Percentiles rank a stretch among this genome's conserved stretches.
These are phyloP conservation scores for Dactylellina cionopaga DNA, from an alignment of 2,329 filamentous ascomycete genomes.

Conservation along the genomic window DNA sequence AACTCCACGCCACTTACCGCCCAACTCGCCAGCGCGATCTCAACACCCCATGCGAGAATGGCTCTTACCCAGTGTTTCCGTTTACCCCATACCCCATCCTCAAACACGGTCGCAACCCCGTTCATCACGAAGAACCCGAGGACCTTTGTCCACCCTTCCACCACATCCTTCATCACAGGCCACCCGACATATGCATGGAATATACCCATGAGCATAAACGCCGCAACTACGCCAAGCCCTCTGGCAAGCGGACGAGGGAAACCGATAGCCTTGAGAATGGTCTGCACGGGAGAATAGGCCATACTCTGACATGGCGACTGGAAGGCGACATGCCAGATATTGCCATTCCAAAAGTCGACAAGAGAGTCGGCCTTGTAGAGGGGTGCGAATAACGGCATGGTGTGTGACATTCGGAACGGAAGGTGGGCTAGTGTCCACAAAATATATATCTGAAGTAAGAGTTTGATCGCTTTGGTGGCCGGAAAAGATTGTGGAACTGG, in stretches of 20 bases:
- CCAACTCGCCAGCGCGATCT: constrained; percentile 57
- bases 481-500: constrained; percentile 27
- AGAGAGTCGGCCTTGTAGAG: constrained; percentile 47
- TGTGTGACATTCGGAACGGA: constrained; percentile 27
- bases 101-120: constrained; percentile 53
- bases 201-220: constrained; percentile 46
- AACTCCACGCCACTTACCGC: constrained; percentile 56
- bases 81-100: constrained; percentile 56
- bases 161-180: constrained; percentile 44
- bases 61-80: constrained; percentile 55
- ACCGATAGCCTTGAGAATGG: constrained; percentile 20
- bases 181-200: constrained; percentile 47
- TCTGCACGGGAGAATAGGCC: constrained; percentile 30
- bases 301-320: constrained; percentile 48
- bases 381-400: constrained; percentile 35
- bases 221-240: constrained; percentile 36
- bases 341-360: constrained; percentile 49
- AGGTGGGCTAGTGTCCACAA: constrained; percentile 40
- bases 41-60: constrained; percentile 57
- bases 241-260: constrained; percentile 19
- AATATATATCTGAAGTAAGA: constrained; percentile 43
- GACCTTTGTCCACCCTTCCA: constrained; percentile 36
- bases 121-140: constrained; percentile 46
- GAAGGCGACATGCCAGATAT: constrained; percentile 51
- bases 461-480: constrained; percentile 30